Evolutionary conservation across 768 basidiomycete species (phyloP).

Genomic region (Mycena kentingensis): DNA sequence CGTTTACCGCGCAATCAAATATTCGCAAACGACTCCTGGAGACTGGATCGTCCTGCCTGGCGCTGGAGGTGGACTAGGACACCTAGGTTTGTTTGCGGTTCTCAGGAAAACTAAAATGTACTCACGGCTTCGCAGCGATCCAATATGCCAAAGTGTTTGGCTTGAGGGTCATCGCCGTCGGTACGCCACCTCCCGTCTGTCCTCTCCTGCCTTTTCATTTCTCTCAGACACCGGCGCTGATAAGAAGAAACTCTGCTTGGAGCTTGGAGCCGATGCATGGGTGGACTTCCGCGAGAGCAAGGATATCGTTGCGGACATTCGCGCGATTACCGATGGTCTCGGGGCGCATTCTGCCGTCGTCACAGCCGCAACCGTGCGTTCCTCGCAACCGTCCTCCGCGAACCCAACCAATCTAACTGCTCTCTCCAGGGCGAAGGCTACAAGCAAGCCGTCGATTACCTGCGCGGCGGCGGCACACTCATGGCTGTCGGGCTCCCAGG

Average conservation of each 20-base stretch:
- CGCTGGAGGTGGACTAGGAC: constrained; percentile 82
- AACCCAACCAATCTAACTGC: not conserved
- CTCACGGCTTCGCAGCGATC: constrained; percentile 44
- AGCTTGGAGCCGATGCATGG: constrained; percentile 74
- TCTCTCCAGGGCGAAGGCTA: constrained; percentile 39
- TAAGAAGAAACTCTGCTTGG: constrained; percentile 61
- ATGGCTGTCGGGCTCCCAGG: constrained; percentile 82
- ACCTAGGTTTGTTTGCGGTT: constrained; percentile 54
- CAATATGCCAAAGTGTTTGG: constrained; percentile 83
- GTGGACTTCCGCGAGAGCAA: constrained; percentile 75
- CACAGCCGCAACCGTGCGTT: constrained; percentile 52
- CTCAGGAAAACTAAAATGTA: not conserved
- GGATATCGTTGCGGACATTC: constrained; percentile 67
- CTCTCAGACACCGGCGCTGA: constrained; percentile 67
- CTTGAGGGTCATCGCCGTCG: constrained; percentile 77
- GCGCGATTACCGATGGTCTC: constrained; percentile 59
- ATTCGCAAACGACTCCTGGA: constrained; percentile 61
- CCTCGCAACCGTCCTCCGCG: not conserved
- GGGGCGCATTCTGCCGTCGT: constrained; percentile 76
- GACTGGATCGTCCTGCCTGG: constrained; percentile 80
- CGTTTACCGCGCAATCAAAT: constrained; percentile 84
- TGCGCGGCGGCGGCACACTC: constrained; percentile 69
- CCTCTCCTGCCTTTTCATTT: not conserved
- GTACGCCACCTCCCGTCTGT: constrained; percentile 27
- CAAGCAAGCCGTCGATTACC: constrained; percentile 69